These are phyloP conservation scores for Gentiana straminea DNA, from an alignment of 257 asterid genomes.

Conservation along the genomic window DNA sequence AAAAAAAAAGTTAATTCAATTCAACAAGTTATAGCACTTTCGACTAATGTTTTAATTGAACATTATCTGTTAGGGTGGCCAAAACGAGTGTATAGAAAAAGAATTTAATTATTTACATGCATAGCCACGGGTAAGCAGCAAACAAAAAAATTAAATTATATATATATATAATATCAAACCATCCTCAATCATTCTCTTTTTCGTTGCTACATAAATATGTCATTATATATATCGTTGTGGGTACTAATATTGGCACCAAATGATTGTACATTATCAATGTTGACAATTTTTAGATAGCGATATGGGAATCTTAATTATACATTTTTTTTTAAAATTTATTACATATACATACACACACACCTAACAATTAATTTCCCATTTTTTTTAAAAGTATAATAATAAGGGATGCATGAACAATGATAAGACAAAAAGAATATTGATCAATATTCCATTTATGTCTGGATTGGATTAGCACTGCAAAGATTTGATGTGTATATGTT, in stretches of 20 bases:
- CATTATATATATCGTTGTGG: not conserved
- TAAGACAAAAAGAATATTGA: too few species aligned
- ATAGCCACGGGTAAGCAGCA: not conserved
- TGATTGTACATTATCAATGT: slow-evolving; percentile 1
- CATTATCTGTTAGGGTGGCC: slow-evolving; percentile 9
- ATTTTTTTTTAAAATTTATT: too few species aligned
- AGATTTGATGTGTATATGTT: too few species aligned
- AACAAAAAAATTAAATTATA: not conserved
- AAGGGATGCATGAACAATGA: too few species aligned
- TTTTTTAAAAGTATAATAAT: too few species aligned
- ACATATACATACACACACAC: too few species aligned
- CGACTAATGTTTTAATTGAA: too few species aligned
- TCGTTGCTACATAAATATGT: not conserved
- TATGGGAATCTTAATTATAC: not conserved
- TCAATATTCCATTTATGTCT: too few species aligned
- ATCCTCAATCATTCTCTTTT: not conserved
- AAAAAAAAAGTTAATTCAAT: too few species aligned
- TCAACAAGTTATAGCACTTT: too few species aligned
- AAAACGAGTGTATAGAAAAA: not conserved
- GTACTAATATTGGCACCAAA: slow-evolving; percentile 1
- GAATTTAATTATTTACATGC: not conserved
- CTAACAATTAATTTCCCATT: too few species aligned
- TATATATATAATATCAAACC: not conserved
- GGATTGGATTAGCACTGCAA: too few species aligned
- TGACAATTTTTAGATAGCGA: slow-evolving; percentile 1